Base-by-base conservation (phyloP, 495 filamentous ascomycete species). In the Daldinia loculata region DNA sequence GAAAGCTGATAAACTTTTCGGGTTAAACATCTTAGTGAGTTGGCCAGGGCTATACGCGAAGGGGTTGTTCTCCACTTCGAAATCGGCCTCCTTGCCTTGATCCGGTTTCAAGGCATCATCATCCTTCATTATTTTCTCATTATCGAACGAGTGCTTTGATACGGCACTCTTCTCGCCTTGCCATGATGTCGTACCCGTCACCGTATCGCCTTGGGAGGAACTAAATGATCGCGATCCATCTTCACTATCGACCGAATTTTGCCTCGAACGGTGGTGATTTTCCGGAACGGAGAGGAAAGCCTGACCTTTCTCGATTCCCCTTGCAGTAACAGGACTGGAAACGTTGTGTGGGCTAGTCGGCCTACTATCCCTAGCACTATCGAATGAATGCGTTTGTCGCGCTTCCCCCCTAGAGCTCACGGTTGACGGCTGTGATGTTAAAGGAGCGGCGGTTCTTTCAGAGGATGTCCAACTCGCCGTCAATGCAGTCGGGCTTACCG, bases 301-400 rank as follows among this genome's bases (percentile, higher is more conserved):
- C 34, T 76, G 78, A 56, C 77, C 77, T 22, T 81, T 82, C 39
- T 82, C 82, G 48, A 79, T 80, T 2, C 77, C 84, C 26, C 82
- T 80, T 8, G 83, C 78, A 2, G 77, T 73, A 14, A 85, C 82
- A 15, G 90, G 92, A 14, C 91, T 94, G 6, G 92, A 94, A 57
- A 97, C 80, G 80, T 97, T 96, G 79, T 97, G 94, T 0, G 93
- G 91, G 48, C 93, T 97, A 0, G 91, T 93, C n/a, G 93, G 94
- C 60, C 92, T 84, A 75, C 90, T 92, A 63, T 93, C 91, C 74
- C 83, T 86, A 69, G 36, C 27, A 63, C 85, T 88, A 65, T 97
- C 93, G 51, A 92, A 93, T 4, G 92, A 93, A 58, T 82, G 83
- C 0, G 86, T 80, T 27, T 81, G 83, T 58, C 88, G 87, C 53